Base-by-base conservation (phyloP, 2,329 filamentous ascomycete species). In the Neurospora sp. region DNA sequence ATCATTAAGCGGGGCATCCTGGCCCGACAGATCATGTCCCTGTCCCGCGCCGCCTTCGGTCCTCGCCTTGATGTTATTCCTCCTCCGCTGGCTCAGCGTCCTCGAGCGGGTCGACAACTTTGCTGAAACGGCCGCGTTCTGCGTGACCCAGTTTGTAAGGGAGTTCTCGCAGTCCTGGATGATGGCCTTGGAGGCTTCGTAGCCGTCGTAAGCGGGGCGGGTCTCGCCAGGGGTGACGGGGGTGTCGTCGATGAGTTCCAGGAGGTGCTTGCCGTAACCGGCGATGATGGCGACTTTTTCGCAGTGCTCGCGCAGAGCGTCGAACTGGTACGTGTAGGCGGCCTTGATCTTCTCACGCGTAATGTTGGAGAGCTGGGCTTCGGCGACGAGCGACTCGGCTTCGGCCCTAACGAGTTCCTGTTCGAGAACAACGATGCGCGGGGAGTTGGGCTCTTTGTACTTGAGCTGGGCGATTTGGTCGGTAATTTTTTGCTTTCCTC, bases 271-370 rank as follows among this genome's bases (percentile, higher is more conserved):
- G 78, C 96, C 96, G 80, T 93, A 99, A 71, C 95, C 94, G 52
- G 96, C 96, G 78, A 99, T 97, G 79, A 99, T 96, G 78, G 96
- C 96, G 33, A 98, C 88, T 86, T 99, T 99, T 83, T 99, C 96
- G 81, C 92, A 96, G 83, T 98, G 96, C 85, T 99, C 96, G 72
- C 93, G 92, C 74, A 99, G 89, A 62, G 96, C 96, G 79, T 99
- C 95, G 77, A 99, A 99, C 80, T 99, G 96, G 84, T 98, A 99
- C 69, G 91, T 92, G 84, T 97, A 99, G 52, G 96, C 96, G 68
- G 95, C 92, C 89, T 99, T 99, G 80, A 99, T 90, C 87, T 99
- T 99, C 84, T 99, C 95, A 77, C 96, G 95, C 36, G 96, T 99
- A 79, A 99, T 99, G 86, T 99, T 99, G 80, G 95, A 97, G 68